Conservation (phyloP, 164 flowering plant genomes). For the Piper betle region DNA sequence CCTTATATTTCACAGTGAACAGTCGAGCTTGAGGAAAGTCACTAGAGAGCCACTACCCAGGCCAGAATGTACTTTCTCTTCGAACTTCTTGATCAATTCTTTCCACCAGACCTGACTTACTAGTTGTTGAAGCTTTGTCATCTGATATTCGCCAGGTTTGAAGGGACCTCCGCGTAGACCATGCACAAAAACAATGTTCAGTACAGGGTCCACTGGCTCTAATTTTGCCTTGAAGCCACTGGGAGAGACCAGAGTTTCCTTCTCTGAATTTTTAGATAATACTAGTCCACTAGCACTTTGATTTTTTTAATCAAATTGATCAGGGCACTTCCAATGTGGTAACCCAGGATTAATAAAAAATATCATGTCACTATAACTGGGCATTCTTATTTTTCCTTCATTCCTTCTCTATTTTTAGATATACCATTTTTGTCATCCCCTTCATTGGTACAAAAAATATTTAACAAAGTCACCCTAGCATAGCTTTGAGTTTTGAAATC, state of each 20-base stretch:
- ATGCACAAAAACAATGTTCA: conserved; percentile 91
- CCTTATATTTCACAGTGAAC: conserved; percentile 92
- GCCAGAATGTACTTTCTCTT: conserved; percentile 91
- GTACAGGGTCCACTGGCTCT: conserved; percentile 23
- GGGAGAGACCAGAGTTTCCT: conserved; percentile 8
- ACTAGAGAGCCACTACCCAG: conserved; percentile 88
- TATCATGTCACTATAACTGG: conserved; percentile 58
- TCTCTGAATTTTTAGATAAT: neutral
- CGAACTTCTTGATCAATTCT: conserved; percentile 98
- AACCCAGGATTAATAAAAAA: conserved; percentile 71
- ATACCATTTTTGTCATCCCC: conserved; percentile 13
- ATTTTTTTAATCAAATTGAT: conserved; percentile 11
- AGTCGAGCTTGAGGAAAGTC: conserved; percentile 85
- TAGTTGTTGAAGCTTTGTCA: conserved; percentile 64
- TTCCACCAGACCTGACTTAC: conserved; percentile 83
- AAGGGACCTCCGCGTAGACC: conserved; percentile 95
- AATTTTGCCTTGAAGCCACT: conserved; percentile 14
- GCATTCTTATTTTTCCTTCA: conserved; percentile 19
- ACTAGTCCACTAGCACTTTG: neutral
- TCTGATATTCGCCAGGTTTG: conserved; percentile 93
- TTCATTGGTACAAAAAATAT: conserved; percentile 45
- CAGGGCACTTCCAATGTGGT: conserved; percentile 77
- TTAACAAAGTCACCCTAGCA: conserved; percentile 72
- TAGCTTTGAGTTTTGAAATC: conserved; percentile 85
- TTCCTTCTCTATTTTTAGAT: conserved; percentile 11